phyloP scores from a whole-genome alignment of 768 basidiomycete species.

The Tulasnella calospora region DNA sequence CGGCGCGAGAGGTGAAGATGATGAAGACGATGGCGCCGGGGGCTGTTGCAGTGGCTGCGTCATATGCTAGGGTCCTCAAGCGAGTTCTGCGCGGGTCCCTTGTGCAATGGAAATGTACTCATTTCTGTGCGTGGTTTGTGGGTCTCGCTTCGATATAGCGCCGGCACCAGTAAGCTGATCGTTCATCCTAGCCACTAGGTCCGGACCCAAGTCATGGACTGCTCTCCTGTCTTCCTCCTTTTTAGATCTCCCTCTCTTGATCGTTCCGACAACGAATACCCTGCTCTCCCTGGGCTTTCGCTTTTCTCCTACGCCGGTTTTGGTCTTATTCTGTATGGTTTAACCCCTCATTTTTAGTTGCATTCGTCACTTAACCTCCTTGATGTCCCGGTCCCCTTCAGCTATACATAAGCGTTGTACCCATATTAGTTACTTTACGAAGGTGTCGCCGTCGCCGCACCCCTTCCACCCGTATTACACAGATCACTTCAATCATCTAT shows the following conservation, averaged over 20 bases:
- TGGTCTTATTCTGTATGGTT: conserved; percentile 3
- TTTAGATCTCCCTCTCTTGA: background rate
- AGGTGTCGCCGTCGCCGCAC: background rate
- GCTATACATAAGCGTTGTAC: conserved; percentile 9
- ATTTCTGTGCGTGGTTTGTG: background rate
- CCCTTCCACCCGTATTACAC: background rate
- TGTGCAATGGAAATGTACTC: background rate
- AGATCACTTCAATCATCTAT: background rate
- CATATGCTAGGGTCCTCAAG: conserved; percentile 17
- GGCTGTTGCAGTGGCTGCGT: conserved; percentile 30
- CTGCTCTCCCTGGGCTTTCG: background rate
- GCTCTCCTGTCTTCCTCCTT: background rate
- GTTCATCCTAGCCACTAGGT: background rate
- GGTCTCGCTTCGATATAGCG: background rate
- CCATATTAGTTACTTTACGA: background rate
- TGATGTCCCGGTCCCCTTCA: background rate
- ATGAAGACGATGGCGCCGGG: conserved; percentile 22
- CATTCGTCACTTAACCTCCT: conserved; percentile 2
- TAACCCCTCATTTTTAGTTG: background rate
- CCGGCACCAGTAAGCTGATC: background rate
- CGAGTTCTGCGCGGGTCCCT: background rate
- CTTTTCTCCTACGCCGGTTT: background rate
- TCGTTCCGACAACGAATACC: background rate
- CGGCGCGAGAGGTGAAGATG: conserved; percentile 11
- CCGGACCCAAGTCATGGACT: background rate